These are phyloP conservation scores for Hericium alpestre DNA, from an alignment of 768 basidiomycete genomes.

Conservation along the genomic window DNA sequence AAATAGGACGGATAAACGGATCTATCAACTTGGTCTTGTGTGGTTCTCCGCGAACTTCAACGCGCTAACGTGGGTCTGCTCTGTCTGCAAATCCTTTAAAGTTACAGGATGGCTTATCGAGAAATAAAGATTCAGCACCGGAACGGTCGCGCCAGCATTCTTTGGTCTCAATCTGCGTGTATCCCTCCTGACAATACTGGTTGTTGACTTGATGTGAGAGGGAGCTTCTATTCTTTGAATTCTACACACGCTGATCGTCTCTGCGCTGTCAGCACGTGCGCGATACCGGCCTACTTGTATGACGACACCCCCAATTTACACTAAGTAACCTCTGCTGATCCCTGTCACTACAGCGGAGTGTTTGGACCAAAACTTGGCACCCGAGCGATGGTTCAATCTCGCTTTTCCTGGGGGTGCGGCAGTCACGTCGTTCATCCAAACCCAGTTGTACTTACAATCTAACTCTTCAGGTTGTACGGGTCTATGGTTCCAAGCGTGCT, in stretches of 20 bases:
- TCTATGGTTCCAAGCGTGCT: constrained; percentile 27
- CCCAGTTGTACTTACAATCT: not conserved
- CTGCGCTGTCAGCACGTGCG: constrained; percentile 18
- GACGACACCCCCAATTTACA: constrained; percentile 20
- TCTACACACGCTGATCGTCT: constrained; percentile 1
- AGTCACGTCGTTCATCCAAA: not conserved
- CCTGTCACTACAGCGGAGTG: constrained; percentile 28
- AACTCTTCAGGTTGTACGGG: constrained; percentile 26
- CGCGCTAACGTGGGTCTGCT: constrained; percentile 37
- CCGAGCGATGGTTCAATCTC: constrained; percentile 47
- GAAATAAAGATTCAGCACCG: constrained; percentile 32
- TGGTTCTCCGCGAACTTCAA: constrained; percentile 69
- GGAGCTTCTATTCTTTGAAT: not conserved
- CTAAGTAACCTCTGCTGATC: constrained; percentile 3
- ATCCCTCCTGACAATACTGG: constrained; percentile 28
- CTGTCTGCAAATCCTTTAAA: not conserved
- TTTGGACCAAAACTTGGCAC: constrained; percentile 46
- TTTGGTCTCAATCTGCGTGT: constrained; percentile 36
- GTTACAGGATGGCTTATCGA: not conserved
- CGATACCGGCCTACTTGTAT: constrained; percentile 30
- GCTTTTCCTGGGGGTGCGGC: constrained; percentile 41
- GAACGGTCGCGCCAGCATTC: constrained; percentile 39
- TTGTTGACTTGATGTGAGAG: constrained; percentile 36
- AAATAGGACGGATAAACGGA: constrained; percentile 44
- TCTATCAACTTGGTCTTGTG: constrained; percentile 58